Evolutionary conservation across 768 basidiomycete genomes (phyloP).

Genomic region (Boletus pseudo-olivaceus): DNA sequence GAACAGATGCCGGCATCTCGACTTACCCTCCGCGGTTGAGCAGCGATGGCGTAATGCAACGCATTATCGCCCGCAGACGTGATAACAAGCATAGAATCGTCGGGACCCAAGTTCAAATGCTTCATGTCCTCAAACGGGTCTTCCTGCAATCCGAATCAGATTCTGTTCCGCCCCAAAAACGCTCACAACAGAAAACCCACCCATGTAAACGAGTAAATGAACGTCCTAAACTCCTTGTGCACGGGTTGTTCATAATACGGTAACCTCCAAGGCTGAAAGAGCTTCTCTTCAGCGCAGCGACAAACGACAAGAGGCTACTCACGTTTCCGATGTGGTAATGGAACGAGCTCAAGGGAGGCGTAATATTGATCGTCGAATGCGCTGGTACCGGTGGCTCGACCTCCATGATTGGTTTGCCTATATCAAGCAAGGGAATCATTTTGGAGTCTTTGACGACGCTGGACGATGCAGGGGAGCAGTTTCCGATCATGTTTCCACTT

Average conservation of each 20-base stretch:
- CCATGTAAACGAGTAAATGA: slow-evolving; percentile 65
- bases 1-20: background rate
- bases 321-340: slow-evolving; percentile 58
- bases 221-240: slow-evolving; percentile 64
- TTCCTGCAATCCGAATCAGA: slow-evolving; percentile 40
- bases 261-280: slow-evolving; percentile 54
- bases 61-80: slow-evolving; percentile 81
- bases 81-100: slow-evolving; percentile 70
- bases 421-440: slow-evolving; percentile 39
- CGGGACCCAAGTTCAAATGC: slow-evolving; percentile 50
- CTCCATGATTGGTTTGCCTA: slow-evolving; percentile 37
- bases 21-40: slow-evolving; percentile 49
- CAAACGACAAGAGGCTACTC: background rate
- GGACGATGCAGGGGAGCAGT: slow-evolving; percentile 40
- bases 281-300: background rate
- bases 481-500: slow-evolving; percentile 56
- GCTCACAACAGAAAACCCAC: slow-evolving; percentile 24
- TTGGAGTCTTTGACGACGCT: slow-evolving; percentile 35
- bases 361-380: slow-evolving; percentile 44
- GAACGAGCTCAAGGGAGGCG: slow-evolving; percentile 56
- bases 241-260: slow-evolving; percentile 68
- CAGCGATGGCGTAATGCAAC: slow-evolving; percentile 72
- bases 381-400: slow-evolving; percentile 11
- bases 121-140: slow-evolving; percentile 74
- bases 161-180: background rate